A percentile compares a stretch with the other conserved stretches of the same genome.
phyloP scores from a whole-genome alignment of 176 grass and related monocot species.

The Pontederia paniculata region DNA sequence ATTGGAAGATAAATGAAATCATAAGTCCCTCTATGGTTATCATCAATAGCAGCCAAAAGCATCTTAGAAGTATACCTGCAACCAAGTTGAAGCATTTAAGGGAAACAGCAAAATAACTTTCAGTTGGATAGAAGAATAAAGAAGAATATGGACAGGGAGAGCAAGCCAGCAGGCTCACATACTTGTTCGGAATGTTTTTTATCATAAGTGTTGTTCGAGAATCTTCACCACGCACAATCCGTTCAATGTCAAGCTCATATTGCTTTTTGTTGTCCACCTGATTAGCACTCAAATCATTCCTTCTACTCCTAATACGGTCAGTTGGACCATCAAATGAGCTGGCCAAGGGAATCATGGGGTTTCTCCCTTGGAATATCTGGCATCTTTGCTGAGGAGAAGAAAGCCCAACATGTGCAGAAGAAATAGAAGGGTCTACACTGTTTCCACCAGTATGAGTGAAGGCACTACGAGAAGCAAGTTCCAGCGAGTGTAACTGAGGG shows the following conservation, averaged over 20 bases:
- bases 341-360: conserved; percentile 50
- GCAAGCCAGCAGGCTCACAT: conserved; percentile 21
- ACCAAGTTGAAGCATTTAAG: conserved; percentile 2
- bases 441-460: conserved; percentile 50
- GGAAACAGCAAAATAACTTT: neutral
- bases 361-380: conserved; percentile 69
- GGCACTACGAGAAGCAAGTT: conserved; percentile 41
- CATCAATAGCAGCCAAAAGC: conserved; percentile 92
- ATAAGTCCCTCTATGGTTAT: conserved; percentile 75
- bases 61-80: conserved; percentile 94
- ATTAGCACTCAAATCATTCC: conserved; percentile 55
- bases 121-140: neutral
- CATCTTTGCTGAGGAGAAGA: conserved; percentile 76
- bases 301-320: conserved; percentile 57
- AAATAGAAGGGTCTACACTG: conserved; percentile 44
- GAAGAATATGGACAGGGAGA: neutral
- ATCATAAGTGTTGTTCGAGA: conserved; percentile 84
- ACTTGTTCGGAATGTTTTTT: conserved; percentile 98
- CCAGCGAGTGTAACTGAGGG: conserved; percentile 50
- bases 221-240: conserved; percentile 66
- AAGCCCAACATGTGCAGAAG: conserved; percentile 41
- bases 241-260: conserved; percentile 86
- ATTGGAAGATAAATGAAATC: conserved; percentile 96
- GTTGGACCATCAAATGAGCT: conserved; percentile 37
- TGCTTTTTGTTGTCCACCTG: conserved; percentile 80